phyloP scores from a whole-genome alignment of 192 early-diverging fungal genomes.

The Coemansia sp. region DNA sequence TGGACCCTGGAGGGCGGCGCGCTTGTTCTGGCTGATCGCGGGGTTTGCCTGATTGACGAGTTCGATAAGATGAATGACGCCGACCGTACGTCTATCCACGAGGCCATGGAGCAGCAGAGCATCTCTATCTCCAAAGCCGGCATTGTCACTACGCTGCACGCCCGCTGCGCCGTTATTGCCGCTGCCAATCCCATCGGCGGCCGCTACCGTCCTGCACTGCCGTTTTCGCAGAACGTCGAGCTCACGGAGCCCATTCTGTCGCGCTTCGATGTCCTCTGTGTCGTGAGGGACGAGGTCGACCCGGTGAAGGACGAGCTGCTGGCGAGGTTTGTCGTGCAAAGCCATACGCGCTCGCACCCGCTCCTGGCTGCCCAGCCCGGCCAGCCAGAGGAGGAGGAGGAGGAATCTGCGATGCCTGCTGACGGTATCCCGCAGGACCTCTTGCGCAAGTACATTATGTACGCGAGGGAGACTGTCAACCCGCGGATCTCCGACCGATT shows the following conservation, averaged over 20 bases:
- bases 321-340: constrained; percentile 91
- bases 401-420: constrained; percentile 45
- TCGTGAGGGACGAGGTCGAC: constrained; percentile 92
- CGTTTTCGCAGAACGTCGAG: constrained; percentile 97
- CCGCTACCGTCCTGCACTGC: constrained; percentile 84
- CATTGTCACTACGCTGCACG: constrained; percentile 83
- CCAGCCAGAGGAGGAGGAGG: constrained; percentile 24
- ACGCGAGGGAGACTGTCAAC: constrained; percentile 73
- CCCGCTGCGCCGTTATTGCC: constrained; percentile 78
- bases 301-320: constrained; percentile 88
- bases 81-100: constrained; percentile 94
- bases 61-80: constrained; percentile 92
- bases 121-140: constrained; percentile 89
- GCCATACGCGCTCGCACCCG: constrained; percentile 92
- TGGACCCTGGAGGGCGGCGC: constrained; percentile 92
- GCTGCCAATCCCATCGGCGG: constrained; percentile 86
- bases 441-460: constrained; percentile 87
- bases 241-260: constrained; percentile 98
- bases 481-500: constrained; percentile 85
- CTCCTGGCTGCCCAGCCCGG: constrained; percentile 32
- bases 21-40: constrained; percentile 83
- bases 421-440: constrained; percentile 76
- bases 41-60: constrained; percentile 87
- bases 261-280: constrained; percentile 96
- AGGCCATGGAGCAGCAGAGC: constrained; percentile 90